Evolutionary conservation across 495 filamentous ascomycete species (phyloP).

Genomic region (Penicillium pancosmium): DNA sequence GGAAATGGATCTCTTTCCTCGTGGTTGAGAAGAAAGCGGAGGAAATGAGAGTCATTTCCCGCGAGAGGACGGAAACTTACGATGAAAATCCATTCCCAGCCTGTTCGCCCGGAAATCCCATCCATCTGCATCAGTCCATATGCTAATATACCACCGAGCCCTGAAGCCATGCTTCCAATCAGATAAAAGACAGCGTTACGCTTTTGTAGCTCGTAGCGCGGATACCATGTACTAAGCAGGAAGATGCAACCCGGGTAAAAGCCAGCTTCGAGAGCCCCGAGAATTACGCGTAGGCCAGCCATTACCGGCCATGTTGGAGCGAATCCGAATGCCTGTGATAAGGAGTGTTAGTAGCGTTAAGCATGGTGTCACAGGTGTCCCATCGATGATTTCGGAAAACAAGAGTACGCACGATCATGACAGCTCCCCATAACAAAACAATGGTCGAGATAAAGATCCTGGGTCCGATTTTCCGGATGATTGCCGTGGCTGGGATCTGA

Average conservation of each 20-base stretch:
- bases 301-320: background rate
- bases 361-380: too few species aligned
- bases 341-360: too few species aligned
- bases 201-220: conserved; percentile 57
- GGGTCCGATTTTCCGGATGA: conserved; percentile 58
- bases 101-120: conserved; percentile 41
- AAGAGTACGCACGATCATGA: background rate
- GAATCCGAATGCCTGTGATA: background rate
- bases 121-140: conserved; percentile 58
- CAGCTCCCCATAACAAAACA: background rate
- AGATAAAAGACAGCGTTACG: conserved; percentile 59
- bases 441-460: conserved; percentile 42
- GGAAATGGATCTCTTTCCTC: too few species aligned
- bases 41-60: background rate
- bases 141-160: conserved; percentile 61
- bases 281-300: background rate
- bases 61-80: conserved; percentile 23
- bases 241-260: conserved; percentile 61
- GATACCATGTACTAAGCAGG: conserved; percentile 59
- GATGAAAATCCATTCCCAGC: conserved; percentile 63
- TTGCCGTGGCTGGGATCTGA: conserved; percentile 37
- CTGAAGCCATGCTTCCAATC: conserved; percentile 53
- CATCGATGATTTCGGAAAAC: background rate
- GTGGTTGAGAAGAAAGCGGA: too few species aligned
- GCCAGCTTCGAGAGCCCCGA: conserved; percentile 18